Percentiles rank a stretch among this genome's conserved stretches.
Evolutionary conservation across 2,329 filamentous ascomycete species (phyloP).

Genomic region (Alternaria incomplexa): DNA sequence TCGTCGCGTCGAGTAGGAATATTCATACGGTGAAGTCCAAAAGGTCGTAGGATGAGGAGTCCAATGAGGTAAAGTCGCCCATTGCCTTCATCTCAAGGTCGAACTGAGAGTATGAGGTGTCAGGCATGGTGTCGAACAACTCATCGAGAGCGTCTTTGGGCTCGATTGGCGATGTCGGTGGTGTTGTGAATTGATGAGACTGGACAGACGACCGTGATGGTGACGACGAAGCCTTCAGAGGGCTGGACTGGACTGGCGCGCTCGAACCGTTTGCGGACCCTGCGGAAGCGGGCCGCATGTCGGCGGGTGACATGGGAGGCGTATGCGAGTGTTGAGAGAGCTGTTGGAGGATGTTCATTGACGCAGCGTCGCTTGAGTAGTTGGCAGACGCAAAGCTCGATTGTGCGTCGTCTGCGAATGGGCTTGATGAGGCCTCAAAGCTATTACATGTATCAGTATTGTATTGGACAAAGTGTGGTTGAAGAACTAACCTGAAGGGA

Average conservation of each 20-base stretch:
- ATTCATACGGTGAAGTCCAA: constrained; percentile 43
- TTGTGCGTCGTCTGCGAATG: constrained; percentile 32
- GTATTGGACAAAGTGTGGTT: neutral
- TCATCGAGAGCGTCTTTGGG: constrained; percentile 44
- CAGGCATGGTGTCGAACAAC: constrained; percentile 40
- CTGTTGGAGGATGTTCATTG: constrained; percentile 45
- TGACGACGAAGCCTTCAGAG: constrained; percentile 37
- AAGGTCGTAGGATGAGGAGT: constrained; percentile 40
- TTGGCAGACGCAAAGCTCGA: constrained; percentile 39
- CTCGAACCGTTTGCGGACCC: constrained; percentile 29
- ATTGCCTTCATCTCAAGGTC: constrained; percentile 50
- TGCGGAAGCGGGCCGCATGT: constrained; percentile 35
- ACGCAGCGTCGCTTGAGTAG: constrained; percentile 37
- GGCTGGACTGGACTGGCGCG: constrained; percentile 27
- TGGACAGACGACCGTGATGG: constrained; percentile 44
- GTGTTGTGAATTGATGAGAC: constrained; percentile 47
- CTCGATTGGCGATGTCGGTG: constrained; percentile 45
- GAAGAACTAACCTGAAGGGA: constrained; percentile 35
- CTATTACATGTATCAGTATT: constrained; percentile 29
- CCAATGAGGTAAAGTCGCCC: constrained; percentile 41
- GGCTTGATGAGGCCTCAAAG: constrained; percentile 40
- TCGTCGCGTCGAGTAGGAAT: neutral
- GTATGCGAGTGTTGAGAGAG: constrained; percentile 44
- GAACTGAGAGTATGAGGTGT: constrained; percentile 44
- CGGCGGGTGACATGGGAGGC: constrained; percentile 46